Percentiles rank a stretch among this genome's conserved stretches.
These are phyloP conservation scores for Mortierella sp. DNA, from an alignment of 371 early-diverging fungal genomes.

Conservation along the genomic window DNA sequence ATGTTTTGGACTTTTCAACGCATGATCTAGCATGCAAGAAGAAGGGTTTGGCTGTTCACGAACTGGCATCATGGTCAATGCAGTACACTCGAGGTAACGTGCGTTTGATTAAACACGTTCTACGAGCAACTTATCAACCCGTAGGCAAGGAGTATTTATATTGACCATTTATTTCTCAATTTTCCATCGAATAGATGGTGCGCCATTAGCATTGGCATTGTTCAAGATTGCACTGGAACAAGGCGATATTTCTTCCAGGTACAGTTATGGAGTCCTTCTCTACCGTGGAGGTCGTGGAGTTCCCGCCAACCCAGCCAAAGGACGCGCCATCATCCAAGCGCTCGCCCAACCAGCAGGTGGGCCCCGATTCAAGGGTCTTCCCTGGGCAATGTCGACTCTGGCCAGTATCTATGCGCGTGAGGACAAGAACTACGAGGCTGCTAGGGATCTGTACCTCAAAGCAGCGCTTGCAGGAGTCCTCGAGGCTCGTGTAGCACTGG, in stretches of 20 bases:
- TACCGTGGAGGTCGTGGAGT: constrained; percentile 52
- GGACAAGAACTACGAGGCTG: constrained; percentile 41
- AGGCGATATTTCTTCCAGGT: constrained; percentile 32
- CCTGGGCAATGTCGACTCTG: constrained; percentile 34
- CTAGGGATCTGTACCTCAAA: constrained; percentile 33
- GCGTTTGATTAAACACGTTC: too few relatives aligned
- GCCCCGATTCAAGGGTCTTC: constrained; percentile 3
- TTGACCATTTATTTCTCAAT: not conserved
- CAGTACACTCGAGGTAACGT: constrained; percentile 43
- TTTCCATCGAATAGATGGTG: constrained; percentile 30
- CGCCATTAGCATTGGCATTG: constrained; percentile 34
- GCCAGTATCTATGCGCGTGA: constrained; percentile 50
- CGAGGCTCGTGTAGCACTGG: constrained; percentile 38
- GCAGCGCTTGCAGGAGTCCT: constrained; percentile 31
- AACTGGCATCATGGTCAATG: constrained; percentile 24
- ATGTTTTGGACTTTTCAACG: not conserved
- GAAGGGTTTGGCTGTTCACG: constrained; percentile 17
- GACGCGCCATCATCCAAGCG: constrained; percentile 33
- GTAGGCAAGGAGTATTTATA: not conserved
- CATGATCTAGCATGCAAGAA: constrained; percentile 29
- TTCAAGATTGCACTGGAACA: constrained; percentile 33
- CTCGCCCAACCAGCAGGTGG: constrained; percentile 20
- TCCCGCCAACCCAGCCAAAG: constrained; percentile 33
- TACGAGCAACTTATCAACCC: not conserved
- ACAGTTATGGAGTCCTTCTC: constrained; percentile 41